Evolutionary conservation across 2,329 filamentous ascomycete species (phyloP), one percentile per base, ranked within the genome.

Genomic region (Chaetomium globosum): DNA sequence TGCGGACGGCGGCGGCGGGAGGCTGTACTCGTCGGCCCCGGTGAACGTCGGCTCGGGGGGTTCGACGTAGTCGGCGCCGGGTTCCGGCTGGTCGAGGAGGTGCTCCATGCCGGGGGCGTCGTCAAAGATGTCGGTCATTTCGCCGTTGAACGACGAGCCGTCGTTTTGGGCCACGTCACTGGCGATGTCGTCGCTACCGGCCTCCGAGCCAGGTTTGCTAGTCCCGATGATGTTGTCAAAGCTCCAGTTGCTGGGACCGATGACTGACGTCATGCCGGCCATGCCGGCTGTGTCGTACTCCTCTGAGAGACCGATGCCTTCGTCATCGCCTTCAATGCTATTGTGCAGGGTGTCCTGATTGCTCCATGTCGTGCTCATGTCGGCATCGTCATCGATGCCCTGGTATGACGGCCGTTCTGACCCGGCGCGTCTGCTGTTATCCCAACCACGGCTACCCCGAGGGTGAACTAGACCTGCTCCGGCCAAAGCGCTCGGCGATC

Each of bases 401-500:
- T 51, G 65, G 63, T 70, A 69, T n/a, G 67, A 64, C 49, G 61
- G 63, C 58, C 66, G 63, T 48, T 69, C 66, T 19, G 52, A 23
- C 71, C 68, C 55, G 71, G 70, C 59, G 73, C 74, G 70, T 12
- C 73, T 81, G 28, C 31, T n/a, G 21, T 13, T 39, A 77, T 75
- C 81, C 78, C 79, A 84, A 84, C 85, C 85, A 87, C 75, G 84
- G 82, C 79, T 84, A 83, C 77, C 85, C 80, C 75, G 83, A 83
- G 75, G 88, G 87, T 78, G 88, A 90, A 78, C 86, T 88, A 83
- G 89, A 92, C 79, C 90, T 85, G 82, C 88, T 91, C 82, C 87
- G 85, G 77, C 84, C 84, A 85, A 91, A 86, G 86, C 89, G 90
- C 89, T 92, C 91, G 91, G 91, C 89, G 88, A 94, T 86, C 91